Evolutionary conservation across 768 basidiomycete genomes (phyloP).

Genomic region (Sporobolomyces pararoseus): DNA sequence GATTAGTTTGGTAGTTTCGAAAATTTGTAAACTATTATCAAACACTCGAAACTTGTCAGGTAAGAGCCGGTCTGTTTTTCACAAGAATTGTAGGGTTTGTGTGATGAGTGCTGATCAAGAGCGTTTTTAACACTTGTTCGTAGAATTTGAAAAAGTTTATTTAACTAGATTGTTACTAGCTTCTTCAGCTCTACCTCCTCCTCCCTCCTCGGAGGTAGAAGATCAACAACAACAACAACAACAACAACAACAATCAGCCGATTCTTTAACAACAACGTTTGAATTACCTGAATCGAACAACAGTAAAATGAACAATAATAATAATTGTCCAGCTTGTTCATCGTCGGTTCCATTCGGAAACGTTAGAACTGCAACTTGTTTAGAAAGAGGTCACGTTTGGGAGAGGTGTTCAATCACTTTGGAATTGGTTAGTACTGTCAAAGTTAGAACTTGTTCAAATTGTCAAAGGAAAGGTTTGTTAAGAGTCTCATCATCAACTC

Average conservation of each 20-base stretch:
- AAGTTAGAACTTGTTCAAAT: conserved; percentile 3
- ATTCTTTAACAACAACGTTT: background rate
- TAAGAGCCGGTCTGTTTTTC: no score
- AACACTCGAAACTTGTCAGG: background rate
- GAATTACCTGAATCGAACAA: background rate
- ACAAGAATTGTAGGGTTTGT: no score
- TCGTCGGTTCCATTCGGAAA: background rate
- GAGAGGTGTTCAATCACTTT: conserved; percentile 20
- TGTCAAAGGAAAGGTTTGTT: conserved; percentile 11
- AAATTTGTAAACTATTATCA: background rate
- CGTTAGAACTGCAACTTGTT: background rate
- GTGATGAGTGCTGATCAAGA: no score
- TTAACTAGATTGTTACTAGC: background rate
- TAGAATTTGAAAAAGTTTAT: background rate
- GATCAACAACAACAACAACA: background rate
- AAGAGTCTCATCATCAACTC: no score
- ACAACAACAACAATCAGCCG: no score
- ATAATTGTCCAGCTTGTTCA: conserved; percentile 10
- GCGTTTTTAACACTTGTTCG: no score
- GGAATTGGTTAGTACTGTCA: background rate
- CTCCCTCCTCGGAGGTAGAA: background rate
- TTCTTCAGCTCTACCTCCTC: conserved; percentile 4
- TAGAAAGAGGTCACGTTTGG: conserved; percentile 6
- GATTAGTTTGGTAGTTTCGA: background rate
- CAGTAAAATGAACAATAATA: no score